Evolutionary conservation across 805 yeast species (phyloP).

Genomic region (Wickerhamiella nectarea): DNA sequence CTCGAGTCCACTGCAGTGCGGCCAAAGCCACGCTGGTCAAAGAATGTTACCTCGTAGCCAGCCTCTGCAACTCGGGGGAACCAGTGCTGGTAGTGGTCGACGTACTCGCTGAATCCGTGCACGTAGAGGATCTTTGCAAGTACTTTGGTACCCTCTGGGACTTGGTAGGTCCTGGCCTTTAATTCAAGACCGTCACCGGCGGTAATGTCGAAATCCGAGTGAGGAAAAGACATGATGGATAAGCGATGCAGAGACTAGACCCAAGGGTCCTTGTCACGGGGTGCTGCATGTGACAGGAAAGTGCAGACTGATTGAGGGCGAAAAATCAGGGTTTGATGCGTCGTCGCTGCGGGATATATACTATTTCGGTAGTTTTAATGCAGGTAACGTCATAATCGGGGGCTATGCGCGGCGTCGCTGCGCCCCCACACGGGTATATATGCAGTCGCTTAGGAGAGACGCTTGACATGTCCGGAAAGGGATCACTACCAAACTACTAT

Average conservation of each 20-base stretch:
- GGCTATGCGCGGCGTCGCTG: too few relatives aligned
- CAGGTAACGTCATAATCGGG: too few relatives aligned
- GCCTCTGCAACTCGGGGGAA: slow-evolving; percentile 21
- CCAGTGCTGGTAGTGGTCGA: slow-evolving; percentile 23
- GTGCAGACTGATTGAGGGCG: neutral
- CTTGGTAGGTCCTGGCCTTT: slow-evolving; percentile 11
- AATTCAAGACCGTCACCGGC: slow-evolving; percentile 17
- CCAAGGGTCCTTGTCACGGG: neutral
- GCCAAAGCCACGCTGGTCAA: slow-evolving; percentile 32
- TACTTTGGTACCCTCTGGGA: slow-evolving; percentile 14
- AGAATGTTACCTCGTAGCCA: slow-evolving; percentile 27
- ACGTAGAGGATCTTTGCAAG: slow-evolving; percentile 24
- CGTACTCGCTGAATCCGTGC: slow-evolving; percentile 29
- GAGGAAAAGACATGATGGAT: slow-evolving; percentile 1
- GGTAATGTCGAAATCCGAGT: slow-evolving; percentile 12
- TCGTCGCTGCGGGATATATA: too few relatives aligned
- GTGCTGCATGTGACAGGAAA: neutral
- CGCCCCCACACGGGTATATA: too few relatives aligned
- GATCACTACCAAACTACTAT: neutral
- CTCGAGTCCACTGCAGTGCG: slow-evolving; percentile 21
- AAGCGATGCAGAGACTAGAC: neutral
- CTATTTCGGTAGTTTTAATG: too few relatives aligned
- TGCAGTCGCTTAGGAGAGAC: too few relatives aligned
- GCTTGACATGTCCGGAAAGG: neutral
- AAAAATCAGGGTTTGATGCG: too few relatives aligned